Conservation (phyloP, 2,329 filamentous ascomycete genomes). For the Aspergillus nomiae region DNA sequence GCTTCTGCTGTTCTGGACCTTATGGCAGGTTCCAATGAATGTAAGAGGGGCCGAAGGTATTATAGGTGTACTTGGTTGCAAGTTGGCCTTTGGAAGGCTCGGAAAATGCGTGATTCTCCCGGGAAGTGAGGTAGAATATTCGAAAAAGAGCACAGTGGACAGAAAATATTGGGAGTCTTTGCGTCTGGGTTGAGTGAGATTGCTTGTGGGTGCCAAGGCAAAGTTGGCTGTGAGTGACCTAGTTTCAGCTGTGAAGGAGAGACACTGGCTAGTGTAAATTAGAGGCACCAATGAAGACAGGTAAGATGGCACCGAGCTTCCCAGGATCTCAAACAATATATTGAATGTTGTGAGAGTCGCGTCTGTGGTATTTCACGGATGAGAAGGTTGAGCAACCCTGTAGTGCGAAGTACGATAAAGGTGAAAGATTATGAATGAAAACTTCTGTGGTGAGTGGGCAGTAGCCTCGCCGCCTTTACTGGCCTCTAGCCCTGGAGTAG, state of each 20-base stretch:
- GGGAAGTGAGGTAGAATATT: neutral
- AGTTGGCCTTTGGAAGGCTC: neutral
- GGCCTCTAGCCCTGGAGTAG: neutral
- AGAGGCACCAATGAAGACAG: neutral
- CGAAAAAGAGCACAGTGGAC: neutral
- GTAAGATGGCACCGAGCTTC: neutral
- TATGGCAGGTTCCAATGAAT: neutral
- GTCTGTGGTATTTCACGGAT: neutral
- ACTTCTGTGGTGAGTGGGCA: slow-evolving; percentile 4
- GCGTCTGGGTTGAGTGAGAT: neutral
- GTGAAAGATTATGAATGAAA: neutral
- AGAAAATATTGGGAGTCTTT: neutral
- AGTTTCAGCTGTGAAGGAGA: neutral
- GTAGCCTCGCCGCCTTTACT: slow-evolving; percentile 3
- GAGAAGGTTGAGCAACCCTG: neutral
- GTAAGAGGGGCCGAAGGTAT: neutral
- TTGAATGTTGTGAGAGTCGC: neutral
- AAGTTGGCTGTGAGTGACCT: neutral
- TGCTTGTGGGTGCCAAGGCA: neutral
- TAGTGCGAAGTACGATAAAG: neutral
- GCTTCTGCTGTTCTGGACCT: neutral
- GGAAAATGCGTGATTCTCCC: neutral
- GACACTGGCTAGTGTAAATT: neutral
- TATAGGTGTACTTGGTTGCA: neutral
- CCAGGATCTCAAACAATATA: neutral